These are phyloP conservation scores for Paragyromitra xinjiangensis DNA, from an alignment of 495 filamentous ascomycete species.

Conservation along the genomic window DNA sequence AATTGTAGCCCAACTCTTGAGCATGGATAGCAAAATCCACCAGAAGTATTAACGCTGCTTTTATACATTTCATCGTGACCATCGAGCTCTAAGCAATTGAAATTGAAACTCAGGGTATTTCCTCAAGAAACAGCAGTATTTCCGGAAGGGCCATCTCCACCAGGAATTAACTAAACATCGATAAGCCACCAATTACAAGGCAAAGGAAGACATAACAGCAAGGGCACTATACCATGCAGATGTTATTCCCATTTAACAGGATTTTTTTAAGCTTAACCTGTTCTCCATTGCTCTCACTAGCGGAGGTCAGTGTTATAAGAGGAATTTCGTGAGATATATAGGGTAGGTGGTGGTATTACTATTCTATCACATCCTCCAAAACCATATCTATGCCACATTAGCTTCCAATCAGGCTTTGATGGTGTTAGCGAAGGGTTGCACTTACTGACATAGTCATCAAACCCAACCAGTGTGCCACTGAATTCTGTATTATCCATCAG, in stretches of 20 bases:
- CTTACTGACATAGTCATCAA: slow-evolving; percentile 99
- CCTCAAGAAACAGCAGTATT: slow-evolving; percentile 29
- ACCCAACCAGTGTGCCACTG: slow-evolving; percentile 88
- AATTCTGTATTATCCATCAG: slow-evolving; percentile 72
- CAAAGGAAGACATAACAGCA: not conserved
- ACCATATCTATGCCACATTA: slow-evolving; percentile 84
- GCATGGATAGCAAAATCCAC: not conserved
- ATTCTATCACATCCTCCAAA: slow-evolving; percentile 94
- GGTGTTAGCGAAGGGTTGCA: slow-evolving; percentile 57
- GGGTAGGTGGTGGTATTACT: slow-evolving; percentile 65
- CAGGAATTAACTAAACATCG: slow-evolving; percentile 77
- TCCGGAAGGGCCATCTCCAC: slow-evolving; percentile 75
- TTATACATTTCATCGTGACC: slow-evolving; percentile 30
- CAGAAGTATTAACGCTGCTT: slow-evolving; percentile 14
- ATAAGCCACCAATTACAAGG: slow-evolving; percentile 17
- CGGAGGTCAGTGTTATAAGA: not conserved
- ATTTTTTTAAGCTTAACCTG: slow-evolving; percentile 91
- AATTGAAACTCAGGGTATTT: slow-evolving; percentile 20
- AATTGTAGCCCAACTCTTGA: not conserved
- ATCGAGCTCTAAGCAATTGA: slow-evolving; percentile 13
- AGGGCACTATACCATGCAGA: slow-evolving; percentile 84
- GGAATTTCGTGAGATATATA: not conserved
- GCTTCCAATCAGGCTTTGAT: slow-evolving; percentile 28
- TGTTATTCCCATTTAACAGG: slow-evolving; percentile 96
- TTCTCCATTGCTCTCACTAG: slow-evolving; percentile 87